A percentile compares a stretch with the other conserved stretches of the same genome.
phyloP scores from a whole-genome alignment of 208 protist species.

The Leishmania gerbilli region DNA sequence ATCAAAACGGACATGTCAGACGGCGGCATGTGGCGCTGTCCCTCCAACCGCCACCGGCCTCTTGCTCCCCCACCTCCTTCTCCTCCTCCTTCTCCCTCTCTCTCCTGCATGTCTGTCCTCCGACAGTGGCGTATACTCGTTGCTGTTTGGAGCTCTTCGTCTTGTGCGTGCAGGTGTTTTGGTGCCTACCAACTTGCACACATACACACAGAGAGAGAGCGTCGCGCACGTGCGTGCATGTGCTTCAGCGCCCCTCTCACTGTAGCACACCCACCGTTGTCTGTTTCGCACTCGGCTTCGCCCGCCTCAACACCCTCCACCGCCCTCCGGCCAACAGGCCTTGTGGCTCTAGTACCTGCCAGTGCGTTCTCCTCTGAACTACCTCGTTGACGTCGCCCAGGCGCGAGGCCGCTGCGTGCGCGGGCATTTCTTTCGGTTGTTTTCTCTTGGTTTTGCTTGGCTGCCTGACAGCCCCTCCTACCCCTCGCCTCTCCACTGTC shows the following conservation, averaged over 20 bases:
- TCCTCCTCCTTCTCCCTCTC: background rate
- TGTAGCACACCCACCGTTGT: background rate
- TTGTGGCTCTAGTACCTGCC: background rate
- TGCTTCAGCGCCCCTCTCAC: background rate
- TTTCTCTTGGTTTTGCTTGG: background rate
- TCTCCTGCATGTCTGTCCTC: background rate
- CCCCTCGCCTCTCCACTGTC: background rate
- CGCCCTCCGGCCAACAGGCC: background rate
- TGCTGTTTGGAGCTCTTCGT: background rate
- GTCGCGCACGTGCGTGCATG: background rate
- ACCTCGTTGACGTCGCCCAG: background rate
- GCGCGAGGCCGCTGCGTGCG: background rate
- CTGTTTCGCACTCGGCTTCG: background rate
- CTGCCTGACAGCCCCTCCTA: too few species aligned
- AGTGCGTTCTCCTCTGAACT: constrained; percentile 13
- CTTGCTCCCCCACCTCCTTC: background rate
- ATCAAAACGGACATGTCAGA: background rate
- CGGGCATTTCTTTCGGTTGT: background rate
- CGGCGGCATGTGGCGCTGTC: background rate
- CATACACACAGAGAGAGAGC: background rate
- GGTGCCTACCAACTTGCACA: background rate
- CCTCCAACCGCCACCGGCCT: background rate
- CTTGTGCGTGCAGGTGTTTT: background rate
- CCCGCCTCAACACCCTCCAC: background rate
- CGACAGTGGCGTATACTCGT: background rate